Conservation (phyloP, 257 asterid species). For the Datura wrightii region DNA sequence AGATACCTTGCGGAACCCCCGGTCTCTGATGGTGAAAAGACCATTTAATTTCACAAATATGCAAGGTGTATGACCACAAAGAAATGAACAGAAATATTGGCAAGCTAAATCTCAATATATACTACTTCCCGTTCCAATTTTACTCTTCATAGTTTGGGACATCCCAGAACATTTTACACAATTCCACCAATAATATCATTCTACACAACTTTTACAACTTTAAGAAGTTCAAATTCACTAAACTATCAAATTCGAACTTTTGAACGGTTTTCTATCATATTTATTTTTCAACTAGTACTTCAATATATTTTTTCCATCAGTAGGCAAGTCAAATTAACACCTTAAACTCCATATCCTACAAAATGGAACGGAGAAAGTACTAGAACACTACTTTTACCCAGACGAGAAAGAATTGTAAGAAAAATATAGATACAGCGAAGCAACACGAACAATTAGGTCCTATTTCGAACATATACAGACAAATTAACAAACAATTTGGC, state of each 20-base stretch:
- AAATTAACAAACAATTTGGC: constrained; percentile 17
- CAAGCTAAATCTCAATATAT: neutral
- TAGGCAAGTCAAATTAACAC: neutral
- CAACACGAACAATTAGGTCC: neutral
- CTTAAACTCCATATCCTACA: neutral
- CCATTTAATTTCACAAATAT: constrained; percentile 3
- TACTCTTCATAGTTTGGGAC: neutral
- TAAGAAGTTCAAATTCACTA: neutral
- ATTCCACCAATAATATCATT: neutral
- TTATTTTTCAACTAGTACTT: neutral
- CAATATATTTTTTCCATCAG: neutral
- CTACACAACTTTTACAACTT: neutral
- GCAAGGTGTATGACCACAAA: neutral
- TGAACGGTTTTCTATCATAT: neutral
- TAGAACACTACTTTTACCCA: neutral
- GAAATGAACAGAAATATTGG: constrained; percentile 3
- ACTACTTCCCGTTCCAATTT: neutral
- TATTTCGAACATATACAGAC: neutral
- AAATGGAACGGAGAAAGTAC: neutral
- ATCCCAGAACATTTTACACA: neutral
- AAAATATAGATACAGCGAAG: neutral
- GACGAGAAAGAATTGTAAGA: neutral
- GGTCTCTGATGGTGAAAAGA: neutral
- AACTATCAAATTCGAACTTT: neutral
- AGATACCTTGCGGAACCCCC: neutral